These are phyloP conservation scores for Diaporthe citriasiana DNA, from an alignment of 2,329 filamentous ascomycete genomes.

Conservation along the genomic window DNA sequence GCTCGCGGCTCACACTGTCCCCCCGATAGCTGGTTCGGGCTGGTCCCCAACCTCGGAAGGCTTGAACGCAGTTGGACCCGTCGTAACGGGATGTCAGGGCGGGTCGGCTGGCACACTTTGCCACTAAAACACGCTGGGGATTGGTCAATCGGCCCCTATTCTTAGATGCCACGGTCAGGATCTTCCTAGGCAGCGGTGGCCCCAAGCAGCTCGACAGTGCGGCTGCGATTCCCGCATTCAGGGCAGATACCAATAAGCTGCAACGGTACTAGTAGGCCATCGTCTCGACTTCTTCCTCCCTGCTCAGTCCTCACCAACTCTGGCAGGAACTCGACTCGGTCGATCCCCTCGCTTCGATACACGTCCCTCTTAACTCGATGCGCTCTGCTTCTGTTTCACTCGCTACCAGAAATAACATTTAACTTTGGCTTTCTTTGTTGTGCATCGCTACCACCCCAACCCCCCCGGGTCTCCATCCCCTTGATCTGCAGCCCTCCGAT, in stretches of 20 bases:
- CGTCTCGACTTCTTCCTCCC: slow-evolving; percentile 6
- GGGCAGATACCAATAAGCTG: not conserved
- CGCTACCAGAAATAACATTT: slow-evolving; percentile 19
- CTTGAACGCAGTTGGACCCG: slow-evolving; percentile 19
- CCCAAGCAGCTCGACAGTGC: slow-evolving; percentile 20
- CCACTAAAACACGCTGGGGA: slow-evolving; percentile 24
- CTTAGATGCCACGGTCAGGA: slow-evolving; percentile 31
- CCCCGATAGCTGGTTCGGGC: slow-evolving; percentile 10
- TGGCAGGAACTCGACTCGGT: slow-evolving; percentile 6
- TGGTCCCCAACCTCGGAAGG: slow-evolving; percentile 11
- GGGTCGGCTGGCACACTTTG: slow-evolving; percentile 16
- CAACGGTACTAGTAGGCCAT: not conserved
- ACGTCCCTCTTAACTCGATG: not conserved
- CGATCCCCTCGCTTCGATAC: slow-evolving; percentile 8
- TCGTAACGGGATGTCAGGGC: slow-evolving; percentile 10
- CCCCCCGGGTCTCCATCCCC: slow-evolving; percentile 20
- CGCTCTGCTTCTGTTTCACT: slow-evolving; percentile 33
- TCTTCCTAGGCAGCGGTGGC: not conserved
- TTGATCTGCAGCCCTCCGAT: slow-evolving; percentile 35
- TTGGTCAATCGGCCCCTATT: slow-evolving; percentile 34
- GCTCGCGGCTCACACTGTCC: not conserved
- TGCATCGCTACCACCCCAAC: not conserved
- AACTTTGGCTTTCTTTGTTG: slow-evolving; percentile 2
- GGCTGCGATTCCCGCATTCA: slow-evolving; percentile 4
- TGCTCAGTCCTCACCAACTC: slow-evolving; percentile 8